A percentile compares a stretch with the other conserved stretches of the same genome.
Conservation (phyloP, 306 rosid species). For the Notholithocarpus densiflorus region DNA sequence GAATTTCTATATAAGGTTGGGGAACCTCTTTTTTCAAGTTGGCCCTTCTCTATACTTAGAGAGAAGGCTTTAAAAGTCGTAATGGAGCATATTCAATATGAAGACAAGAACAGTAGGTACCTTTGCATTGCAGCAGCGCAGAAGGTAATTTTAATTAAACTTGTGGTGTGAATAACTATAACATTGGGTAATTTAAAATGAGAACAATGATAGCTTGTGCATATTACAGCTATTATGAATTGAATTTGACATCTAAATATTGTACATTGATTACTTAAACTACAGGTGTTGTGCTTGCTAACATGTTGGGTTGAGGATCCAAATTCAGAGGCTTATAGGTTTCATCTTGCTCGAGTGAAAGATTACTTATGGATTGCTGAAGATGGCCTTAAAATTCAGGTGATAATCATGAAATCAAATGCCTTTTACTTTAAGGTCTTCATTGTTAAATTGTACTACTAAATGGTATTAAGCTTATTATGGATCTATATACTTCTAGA, state of each 20-base stretch:
- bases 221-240: too few relatives aligned
- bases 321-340: conserved; percentile 59
- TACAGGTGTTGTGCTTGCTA: conserved; percentile 47
- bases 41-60: conserved; percentile 58
- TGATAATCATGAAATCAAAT: not conserved
- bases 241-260: too few relatives aligned
- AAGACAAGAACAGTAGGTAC: conserved; percentile 57
- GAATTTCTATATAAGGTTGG: conserved; percentile 51
- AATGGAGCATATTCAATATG: conserved; percentile 56
- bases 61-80: conserved; percentile 44
- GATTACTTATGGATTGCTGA: conserved; percentile 81
- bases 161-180: too few relatives aligned
- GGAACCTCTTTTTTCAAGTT: conserved; percentile 43
- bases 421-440: too few relatives aligned
- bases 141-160: conserved; percentile 29
- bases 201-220: too few relatives aligned
- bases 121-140: conserved; percentile 62
- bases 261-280: not conserved
- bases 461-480: too few relatives aligned
- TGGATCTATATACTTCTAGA: too few relatives aligned
- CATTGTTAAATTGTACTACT: too few relatives aligned
- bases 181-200: too few relatives aligned
- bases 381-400: conserved; percentile 78
- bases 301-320: conserved; percentile 71
- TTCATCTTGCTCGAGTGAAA: conserved; percentile 60